Percentiles rank a stretch among this genome's conserved stretches.
These are phyloP conservation scores for Penicillium sp. DNA, from an alignment of 2,329 filamentous ascomycete genomes.

Conservation along the genomic window DNA sequence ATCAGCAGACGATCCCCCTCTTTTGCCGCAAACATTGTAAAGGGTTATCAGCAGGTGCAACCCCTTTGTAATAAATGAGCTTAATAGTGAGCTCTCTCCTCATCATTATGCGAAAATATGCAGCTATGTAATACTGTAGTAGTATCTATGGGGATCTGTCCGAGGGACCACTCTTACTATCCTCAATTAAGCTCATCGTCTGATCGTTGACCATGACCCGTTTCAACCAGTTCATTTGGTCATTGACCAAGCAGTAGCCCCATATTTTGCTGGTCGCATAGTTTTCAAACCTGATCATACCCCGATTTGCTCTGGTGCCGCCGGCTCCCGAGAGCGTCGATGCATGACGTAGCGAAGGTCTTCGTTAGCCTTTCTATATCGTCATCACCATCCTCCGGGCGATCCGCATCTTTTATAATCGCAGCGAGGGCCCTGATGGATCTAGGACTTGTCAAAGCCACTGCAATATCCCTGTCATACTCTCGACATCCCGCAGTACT, in stretches of 20 bases:
- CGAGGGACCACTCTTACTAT: not conserved
- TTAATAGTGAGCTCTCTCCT: not conserved
- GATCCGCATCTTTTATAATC: slow-evolving; percentile 40
- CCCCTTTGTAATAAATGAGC: not conserved
- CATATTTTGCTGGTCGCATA: not conserved
- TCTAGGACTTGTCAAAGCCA: slow-evolving; percentile 1
- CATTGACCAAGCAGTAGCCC: slow-evolving; percentile 16
- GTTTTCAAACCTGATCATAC: slow-evolving; percentile 5
- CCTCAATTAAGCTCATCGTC: slow-evolving; percentile 1
- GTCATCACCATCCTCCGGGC: slow-evolving; percentile 41
- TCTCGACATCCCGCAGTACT: not conserved
- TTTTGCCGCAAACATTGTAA: not conserved
- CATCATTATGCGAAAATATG: not conserved
- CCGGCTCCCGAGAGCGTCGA: slow-evolving; percentile 27
- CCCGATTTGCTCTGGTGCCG: slow-evolving; percentile 20
- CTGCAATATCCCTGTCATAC: slow-evolving; percentile 11
- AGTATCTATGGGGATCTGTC: not conserved
- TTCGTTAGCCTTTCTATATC: slow-evolving; percentile 32
- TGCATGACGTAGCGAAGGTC: slow-evolving; percentile 42
- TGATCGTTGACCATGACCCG: not conserved
- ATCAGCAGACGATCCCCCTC: not conserved
- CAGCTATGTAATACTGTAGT: not conserved
- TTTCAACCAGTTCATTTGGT: slow-evolving; percentile 16
- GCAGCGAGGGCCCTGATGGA: not conserved
- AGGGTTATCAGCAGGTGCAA: not conserved